A percentile compares a stretch with the other conserved stretches of the same genome.
These are phyloP conservation scores for Mucor indicus DNA, from an alignment of 371 early-diverging fungal species.

Conservation along the genomic window DNA sequence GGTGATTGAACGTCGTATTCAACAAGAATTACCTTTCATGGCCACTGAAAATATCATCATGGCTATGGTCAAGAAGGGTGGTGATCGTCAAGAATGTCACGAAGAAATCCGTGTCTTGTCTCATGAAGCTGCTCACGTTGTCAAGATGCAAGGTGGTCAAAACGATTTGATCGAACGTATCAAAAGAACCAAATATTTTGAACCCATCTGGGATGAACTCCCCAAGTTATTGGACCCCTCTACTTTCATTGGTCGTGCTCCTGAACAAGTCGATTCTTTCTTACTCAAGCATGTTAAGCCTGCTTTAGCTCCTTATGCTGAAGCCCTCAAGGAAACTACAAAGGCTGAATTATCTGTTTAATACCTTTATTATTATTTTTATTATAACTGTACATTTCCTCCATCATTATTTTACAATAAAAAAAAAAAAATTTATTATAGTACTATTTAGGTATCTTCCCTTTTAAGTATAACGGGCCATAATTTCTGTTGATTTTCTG, in stretches of 20 bases:
- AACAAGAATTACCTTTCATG: constrained; percentile 97
- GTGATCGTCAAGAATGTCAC: constrained; percentile 95
- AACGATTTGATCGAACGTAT: constrained; percentile 95
- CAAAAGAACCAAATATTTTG: constrained; percentile 80
- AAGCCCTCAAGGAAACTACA: constrained; percentile 45
- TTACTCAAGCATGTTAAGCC: constrained; percentile 79
- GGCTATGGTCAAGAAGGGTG: constrained; percentile 97
- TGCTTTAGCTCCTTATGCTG: constrained; percentile 79
- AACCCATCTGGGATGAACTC: constrained; percentile 76
- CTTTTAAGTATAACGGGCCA: constrained; percentile 19
- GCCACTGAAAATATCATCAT: constrained; percentile 99
- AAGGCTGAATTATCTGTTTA: constrained; percentile 66
- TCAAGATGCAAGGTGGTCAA: constrained; percentile 91
- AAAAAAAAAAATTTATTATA: too few species aligned
- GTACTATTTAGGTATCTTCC: too few species aligned
- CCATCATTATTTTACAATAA: too few species aligned
- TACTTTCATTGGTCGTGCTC: constrained; percentile 95
- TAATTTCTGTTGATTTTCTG: constrained; percentile 50
- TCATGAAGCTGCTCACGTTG: constrained; percentile 88
- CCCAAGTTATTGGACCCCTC: constrained; percentile 83
- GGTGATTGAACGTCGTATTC: constrained; percentile 89
- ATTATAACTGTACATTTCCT: too few species aligned
- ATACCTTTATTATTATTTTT: too few species aligned
- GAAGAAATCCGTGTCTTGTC: constrained; percentile 94
- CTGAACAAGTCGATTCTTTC: constrained; percentile 90